Base-by-base conservation (phyloP, 805 yeast genomes). In the Pichia californica region DNA sequence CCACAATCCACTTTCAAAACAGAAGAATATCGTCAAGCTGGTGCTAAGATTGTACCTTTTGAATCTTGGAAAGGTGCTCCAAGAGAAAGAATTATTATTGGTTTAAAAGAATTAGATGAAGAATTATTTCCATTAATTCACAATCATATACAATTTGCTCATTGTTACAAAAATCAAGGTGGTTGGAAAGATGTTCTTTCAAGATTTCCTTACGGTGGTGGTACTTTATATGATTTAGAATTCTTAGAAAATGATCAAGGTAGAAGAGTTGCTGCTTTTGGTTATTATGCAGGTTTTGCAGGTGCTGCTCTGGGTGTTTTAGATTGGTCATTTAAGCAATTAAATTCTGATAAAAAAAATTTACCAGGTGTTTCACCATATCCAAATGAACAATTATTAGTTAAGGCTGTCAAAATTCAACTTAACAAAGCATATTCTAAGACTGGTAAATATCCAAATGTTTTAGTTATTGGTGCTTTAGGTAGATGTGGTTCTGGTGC, bases 401-500 rank as follows among this genome's bases (percentile, higher is more conserved):
- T 93, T 49, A 68, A 68, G n/a, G 85, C 83, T 55, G 86, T 89
- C 57, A 74, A 78, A 62, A 62, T 63, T 46, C 77, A 74, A 46
- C 70, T 83, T 51, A 69, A 68, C 18, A 65, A 61, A 21, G 94
- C 91, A 20, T 63, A 67, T 45, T 70, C 69, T 26, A 73, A 74
- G 53, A 79, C 81, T 40, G 83, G 81, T 26, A 74, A 69, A 55
- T 72, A 69, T 56, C 99, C 98, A 52, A 83, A 73, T 29, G 87
- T 83, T 28, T 72, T 93, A 52, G 82, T 93, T 45, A 93, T 93
- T 61, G 99, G 99, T 61, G 99, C 99, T 23, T 74, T 89, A 47
- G 99, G 99, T 52, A 84, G 99, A 73, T 93, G 98, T 70, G 99
- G 99, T 43, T 81, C 95, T 11, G 99, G 99, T 62, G 98, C 99